Evolutionary conservation across 2,329 filamentous ascomycete genomes (phyloP), one percentile per base, ranked within the genome.

Genomic region (Talaromyces funiculosus): DNA sequence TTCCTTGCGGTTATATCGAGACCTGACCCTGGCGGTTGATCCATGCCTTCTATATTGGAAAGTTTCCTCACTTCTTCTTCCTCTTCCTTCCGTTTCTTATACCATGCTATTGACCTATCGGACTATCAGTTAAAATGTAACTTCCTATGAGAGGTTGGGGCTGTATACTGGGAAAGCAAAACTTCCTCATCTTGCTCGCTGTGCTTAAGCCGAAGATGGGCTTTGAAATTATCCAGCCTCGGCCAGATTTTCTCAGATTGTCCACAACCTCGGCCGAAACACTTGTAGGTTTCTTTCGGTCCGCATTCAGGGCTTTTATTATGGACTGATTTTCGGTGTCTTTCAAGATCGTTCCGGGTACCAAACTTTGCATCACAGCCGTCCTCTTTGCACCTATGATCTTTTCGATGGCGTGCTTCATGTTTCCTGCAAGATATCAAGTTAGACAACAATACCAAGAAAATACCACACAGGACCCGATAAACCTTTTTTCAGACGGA

Each of bases 201-300:
- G 71, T 96, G 92, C 67, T 90, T 85, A 10, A 87, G 83, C 54
- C 77, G 79, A 49, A 96, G 80, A 70, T 97, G 92, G 37, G 88
- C 85, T 63, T 87, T 87, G 72, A 96, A 96, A 69, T 97, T 97
- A 73, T 97, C 92, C 55, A 87, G 79, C 22, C 92, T 84, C 0
- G 89, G 88, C 90, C 90, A 96, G 37, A 81, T 76, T 71, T 95
- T 96, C 1, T 77, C 77, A 63, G 80, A 86, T 24, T 78, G 82
- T 24, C 76, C 78, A 67, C 88, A 91, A 22, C 76, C 68, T 6
- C 74, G 73, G 5, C 83, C 76, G 55, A 79, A 80, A 69, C 90
- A 94, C 60, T 80, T 81, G 64, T 82, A 90, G 40, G 78, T 78
- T 62, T 81, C 81, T 47, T 77, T 78, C 0, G 75, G 77, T 8